Conservation (phyloP, 192 early-diverging fungal species). For the Coemansia sp. region DNA sequence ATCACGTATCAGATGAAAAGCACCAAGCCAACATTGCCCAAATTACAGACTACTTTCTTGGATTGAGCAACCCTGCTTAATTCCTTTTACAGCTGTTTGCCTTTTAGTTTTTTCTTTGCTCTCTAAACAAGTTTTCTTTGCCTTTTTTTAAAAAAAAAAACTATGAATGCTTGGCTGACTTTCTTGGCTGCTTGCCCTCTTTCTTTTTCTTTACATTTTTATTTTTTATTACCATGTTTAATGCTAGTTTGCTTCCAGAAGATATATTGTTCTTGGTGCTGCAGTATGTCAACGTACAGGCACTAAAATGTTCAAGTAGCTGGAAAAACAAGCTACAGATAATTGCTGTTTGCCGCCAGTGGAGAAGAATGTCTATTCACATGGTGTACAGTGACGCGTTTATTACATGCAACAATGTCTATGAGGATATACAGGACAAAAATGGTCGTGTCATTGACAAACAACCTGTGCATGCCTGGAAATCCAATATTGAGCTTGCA, state of each 20-base stretch:
- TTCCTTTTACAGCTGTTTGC: slow-evolving; percentile 8
- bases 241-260: background rate
- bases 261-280: background rate
- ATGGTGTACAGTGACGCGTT: background rate
- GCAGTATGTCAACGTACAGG: background rate
- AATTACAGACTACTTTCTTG: too few relatives aligned
- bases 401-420: background rate
- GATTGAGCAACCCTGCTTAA: too few relatives aligned
- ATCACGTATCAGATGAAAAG: too few relatives aligned
- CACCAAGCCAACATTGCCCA: too few relatives aligned
- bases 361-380: background rate
- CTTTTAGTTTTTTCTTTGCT: slow-evolving; percentile 1
- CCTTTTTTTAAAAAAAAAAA: background rate
- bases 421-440: background rate
- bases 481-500: background rate
- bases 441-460: background rate
- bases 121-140: background rate
- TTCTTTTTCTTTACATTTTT: background rate
- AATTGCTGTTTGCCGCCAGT: background rate
- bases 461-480: background rate
- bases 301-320: background rate
- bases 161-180: background rate
- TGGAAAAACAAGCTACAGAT: background rate
- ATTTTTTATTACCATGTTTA: background rate
- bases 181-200: background rate